Percentiles rank a stretch among this genome's conserved stretches.
Evolutionary conservation across 2,329 filamentous ascomycete genomes (phyloP).

Genomic region (Colletotrichum lentis): DNA sequence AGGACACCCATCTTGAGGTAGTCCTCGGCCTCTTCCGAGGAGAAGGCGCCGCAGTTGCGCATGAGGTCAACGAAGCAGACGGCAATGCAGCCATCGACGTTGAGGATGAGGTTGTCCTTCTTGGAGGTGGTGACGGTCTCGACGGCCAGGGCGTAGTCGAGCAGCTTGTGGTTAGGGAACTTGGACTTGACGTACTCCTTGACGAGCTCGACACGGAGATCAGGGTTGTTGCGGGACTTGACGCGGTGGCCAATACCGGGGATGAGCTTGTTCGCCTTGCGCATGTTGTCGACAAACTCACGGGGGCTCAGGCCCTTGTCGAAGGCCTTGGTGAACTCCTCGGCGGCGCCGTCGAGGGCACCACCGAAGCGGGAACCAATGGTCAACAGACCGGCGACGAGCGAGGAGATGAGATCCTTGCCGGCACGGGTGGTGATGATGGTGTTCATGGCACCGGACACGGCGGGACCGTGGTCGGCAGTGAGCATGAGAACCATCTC

Average conservation of each 20-base stretch:
- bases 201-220: conserved; percentile 98
- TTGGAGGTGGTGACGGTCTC: conserved; percentile 98
- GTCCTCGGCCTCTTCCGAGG: conserved; percentile 94
- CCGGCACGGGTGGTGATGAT: conserved; percentile 99
- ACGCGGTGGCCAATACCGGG: conserved; percentile 99
- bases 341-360: conserved; percentile 95
- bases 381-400: conserved; percentile 95
- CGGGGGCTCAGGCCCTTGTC: conserved; percentile 98
- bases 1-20: conserved; percentile 99
- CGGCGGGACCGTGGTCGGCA: conserved; percentile 97
- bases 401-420: conserved; percentile 95
- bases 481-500: conserved; percentile 99
- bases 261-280: conserved; percentile 99
- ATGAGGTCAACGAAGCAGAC: conserved; percentile 99
- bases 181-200: conserved; percentile 98
- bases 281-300: conserved; percentile 98
- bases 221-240: conserved; percentile 99
- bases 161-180: conserved; percentile 97
- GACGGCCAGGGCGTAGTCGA: conserved; percentile 97
- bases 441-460: conserved; percentile 99
- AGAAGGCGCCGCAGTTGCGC: conserved; percentile 98
- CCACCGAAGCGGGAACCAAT: conserved; percentile 98
- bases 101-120: conserved; percentile 99
- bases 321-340: conserved; percentile 97
- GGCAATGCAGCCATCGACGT: conserved; percentile 97